Evolutionary conservation across 2,329 filamentous ascomycete genomes (phyloP), one percentile per base, ranked within the genome.

Genomic region (Colletotrichum chlorophyti): DNA sequence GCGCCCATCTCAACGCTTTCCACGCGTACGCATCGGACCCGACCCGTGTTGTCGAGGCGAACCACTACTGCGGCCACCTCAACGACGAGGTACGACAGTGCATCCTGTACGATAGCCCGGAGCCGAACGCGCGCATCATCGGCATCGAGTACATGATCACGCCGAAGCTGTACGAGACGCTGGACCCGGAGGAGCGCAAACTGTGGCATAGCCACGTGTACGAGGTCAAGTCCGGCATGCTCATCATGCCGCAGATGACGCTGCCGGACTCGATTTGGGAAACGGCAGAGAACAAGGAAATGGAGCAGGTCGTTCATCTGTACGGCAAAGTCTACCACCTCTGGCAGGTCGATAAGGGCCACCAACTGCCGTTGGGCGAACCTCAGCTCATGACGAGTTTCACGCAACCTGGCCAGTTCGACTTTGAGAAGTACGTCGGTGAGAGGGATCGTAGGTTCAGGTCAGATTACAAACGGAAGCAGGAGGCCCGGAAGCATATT

Each of bases 121-220:
- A 80, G 1, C 79, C 84, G 7, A 83, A 84, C 23, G 91, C 91
- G 0, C 83, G 89, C 0, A 82, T 96, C 15, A 91, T 96, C 61
- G 92, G 91, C 8, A 82, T 96, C 65, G 92, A 96, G 72, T 96
- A 96, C 78, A 93, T 95, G 91, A 87, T 96, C 66, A 87, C 88
- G 0, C 83, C 86, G 0, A 76, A 79, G 4, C 76, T 95, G 0
- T 96, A 88, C 75, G 79, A 83, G 32, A 84, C 83, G 0, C 83
- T 96, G 0, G 81, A 85, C 1, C 41, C 73, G 0, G 83, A 87
- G 17, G 92, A 96, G 74, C 85, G 89, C 32, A 83, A 83, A 46
- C 80, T 93, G 1, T 96, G 91, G 91, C 91, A 96, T 74, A 88
- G 85, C n/a, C 84, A 87, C 61, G 81, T 81, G 29, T 91, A 88